These are phyloP conservation scores for Colletotrichum eleusines DNA, from an alignment of 2,329 filamentous ascomycete species.

Conservation along the genomic window DNA sequence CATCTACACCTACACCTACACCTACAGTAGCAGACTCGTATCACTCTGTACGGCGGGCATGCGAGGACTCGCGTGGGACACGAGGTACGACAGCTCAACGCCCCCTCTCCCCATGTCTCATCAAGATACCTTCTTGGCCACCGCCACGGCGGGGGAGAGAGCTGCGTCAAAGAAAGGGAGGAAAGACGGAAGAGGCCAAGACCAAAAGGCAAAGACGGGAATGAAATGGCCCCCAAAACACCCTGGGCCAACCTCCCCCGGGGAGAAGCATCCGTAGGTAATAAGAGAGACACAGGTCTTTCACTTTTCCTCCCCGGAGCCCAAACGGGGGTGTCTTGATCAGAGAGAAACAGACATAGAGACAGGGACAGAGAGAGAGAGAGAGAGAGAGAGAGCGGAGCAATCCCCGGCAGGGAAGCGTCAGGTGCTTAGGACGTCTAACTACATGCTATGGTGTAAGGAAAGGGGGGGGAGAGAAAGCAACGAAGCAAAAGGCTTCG, in stretches of 20 bases:
- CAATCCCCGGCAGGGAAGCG: background rate
- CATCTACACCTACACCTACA: no score
- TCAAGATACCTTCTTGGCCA: background rate
- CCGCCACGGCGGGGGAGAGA: no score
- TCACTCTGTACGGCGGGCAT: background rate
- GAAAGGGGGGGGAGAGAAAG: background rate
- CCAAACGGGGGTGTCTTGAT: background rate
- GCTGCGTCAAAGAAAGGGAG: constrained; percentile 4
- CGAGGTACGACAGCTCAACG: background rate
- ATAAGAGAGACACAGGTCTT: background rate
- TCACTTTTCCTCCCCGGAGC: background rate
- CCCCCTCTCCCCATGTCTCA: background rate
- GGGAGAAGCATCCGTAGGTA: background rate
- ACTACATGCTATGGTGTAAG: background rate
- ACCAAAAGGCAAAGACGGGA: background rate
- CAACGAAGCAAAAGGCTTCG: background rate
- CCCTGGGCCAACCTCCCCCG: background rate
- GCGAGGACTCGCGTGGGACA: background rate
- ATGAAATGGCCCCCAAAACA: background rate
- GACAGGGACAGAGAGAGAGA: background rate
- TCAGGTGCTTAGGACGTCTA: background rate
- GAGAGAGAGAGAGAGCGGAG: background rate
- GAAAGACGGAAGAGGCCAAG: background rate
- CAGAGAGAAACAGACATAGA: background rate
- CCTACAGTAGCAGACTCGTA: no score